phyloP scores from a whole-genome alignment of 768 basidiomycete species.

The Hypholoma sublateritium region DNA sequence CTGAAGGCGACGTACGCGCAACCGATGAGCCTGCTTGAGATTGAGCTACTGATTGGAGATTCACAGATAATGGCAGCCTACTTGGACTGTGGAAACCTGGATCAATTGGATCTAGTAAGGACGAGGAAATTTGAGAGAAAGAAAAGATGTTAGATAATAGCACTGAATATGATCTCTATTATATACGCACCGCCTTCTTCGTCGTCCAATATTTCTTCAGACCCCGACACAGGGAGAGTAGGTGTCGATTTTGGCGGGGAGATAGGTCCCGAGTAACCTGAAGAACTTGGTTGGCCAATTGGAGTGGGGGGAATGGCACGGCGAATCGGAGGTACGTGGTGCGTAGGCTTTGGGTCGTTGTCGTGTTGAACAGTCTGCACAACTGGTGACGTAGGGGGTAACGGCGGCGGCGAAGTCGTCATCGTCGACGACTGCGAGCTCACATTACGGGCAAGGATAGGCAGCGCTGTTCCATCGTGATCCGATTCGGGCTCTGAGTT shows the following conservation, averaged over 20 bases:
- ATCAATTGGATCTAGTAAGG: conserved; percentile 66
- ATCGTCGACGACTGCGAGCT: conserved; percentile 3
- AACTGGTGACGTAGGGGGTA: neutral
- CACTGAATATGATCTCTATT: neutral
- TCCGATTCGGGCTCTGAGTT: conserved; percentile 32
- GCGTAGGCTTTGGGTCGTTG: neutral
- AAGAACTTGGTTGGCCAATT: neutral
- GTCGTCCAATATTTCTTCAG: conserved; percentile 54
- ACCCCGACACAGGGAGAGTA: conserved; percentile 23
- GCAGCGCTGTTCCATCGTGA: conserved; percentile 31
- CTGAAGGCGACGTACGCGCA: conserved; percentile 1
- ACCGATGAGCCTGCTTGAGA: conserved; percentile 8
- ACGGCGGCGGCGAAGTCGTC: conserved; percentile 5
- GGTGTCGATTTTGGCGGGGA: conserved; percentile 18
- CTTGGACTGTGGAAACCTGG: conserved; percentile 59
- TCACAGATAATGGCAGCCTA: conserved; percentile 34
- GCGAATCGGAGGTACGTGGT: conserved; percentile 7
- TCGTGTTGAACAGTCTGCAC: neutral
- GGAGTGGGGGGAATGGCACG: neutral
- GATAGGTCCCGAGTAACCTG: neutral
- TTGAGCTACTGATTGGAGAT: conserved; percentile 18
- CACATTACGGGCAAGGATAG: conserved; percentile 25
- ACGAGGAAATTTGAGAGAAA: too few species aligned
- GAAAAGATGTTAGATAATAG: conserved; percentile 2
- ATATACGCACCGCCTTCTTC: conserved; percentile 54